phyloP scores from a whole-genome alignment of 1,284 basidiomycete species.

The Ganoderma lingzhi region DNA sequence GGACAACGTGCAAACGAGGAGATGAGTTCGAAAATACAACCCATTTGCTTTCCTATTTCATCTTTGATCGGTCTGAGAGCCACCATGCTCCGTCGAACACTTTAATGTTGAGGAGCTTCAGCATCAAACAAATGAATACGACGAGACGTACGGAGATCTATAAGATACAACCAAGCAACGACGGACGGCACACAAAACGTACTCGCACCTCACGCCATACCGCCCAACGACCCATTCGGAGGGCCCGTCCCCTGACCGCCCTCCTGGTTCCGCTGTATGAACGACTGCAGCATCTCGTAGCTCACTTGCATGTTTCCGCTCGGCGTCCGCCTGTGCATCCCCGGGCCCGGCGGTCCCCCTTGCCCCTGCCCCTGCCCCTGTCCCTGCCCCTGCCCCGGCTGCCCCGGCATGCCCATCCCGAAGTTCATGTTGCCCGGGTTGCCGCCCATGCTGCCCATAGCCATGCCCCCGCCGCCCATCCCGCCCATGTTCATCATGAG shows the following conservation, averaged over 20 bases:
- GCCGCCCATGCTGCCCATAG: conserved; percentile 12
- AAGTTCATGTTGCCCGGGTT: conserved; percentile 16
- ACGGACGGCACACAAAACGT: neutral
- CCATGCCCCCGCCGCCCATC: neutral
- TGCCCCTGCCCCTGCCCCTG: conserved; percentile 15
- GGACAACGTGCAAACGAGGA: neutral
- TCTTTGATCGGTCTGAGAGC: neutral
- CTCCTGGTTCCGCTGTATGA: conserved; percentile 59
- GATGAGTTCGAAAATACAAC: neutral
- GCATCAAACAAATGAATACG: neutral
- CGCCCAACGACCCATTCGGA: conserved; percentile 23
- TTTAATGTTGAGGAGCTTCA: neutral
- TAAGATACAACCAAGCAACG: neutral
- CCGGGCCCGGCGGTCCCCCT: neutral
- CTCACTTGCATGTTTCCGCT: conserved; percentile 43
- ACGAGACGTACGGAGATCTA: neutral
- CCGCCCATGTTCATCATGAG: conserved; percentile 5
- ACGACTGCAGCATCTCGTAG: conserved; percentile 67
- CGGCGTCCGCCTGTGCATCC: conserved; percentile 36
- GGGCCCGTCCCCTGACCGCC: conserved; percentile 15
- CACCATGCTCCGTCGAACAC: neutral
- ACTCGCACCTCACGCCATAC: conserved; percentile 16
- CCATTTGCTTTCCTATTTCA: neutral
- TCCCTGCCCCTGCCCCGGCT: conserved; percentile 3
- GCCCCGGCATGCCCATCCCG: conserved; percentile 23